Evolutionary conservation across 768 basidiomycete genomes (phyloP).

Genomic region (Infundibulicybe gibba): DNA sequence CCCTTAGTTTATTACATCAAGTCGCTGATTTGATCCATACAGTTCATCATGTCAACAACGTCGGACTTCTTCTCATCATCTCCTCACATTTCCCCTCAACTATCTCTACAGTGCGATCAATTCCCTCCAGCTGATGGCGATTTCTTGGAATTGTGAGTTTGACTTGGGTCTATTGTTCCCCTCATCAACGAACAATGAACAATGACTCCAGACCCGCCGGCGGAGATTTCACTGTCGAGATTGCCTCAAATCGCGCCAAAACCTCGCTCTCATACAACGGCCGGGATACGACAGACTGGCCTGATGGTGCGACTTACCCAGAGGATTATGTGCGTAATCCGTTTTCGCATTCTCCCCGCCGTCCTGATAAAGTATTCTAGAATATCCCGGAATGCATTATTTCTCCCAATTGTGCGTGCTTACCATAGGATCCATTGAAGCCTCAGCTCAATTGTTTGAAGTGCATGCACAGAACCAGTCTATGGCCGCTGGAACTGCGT

Average conservation of each 20-base stretch:
- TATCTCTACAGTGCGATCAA: conserved; percentile 29
- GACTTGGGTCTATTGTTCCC: neutral
- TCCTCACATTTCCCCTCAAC: neutral
- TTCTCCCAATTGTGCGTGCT: conserved; percentile 41
- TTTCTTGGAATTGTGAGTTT: conserved; percentile 40
- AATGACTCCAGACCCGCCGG: conserved; percentile 39
- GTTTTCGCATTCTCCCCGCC: neutral
- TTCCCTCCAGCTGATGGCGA: conserved; percentile 38
- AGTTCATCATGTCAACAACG: conserved; percentile 34
- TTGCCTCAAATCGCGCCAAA: conserved; percentile 44
- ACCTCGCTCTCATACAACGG: conserved; percentile 42
- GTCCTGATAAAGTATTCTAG: conserved; percentile 13
- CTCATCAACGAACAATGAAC: neutral
- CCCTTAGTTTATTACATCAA: neutral
- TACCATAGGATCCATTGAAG: neutral
- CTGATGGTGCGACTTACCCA: conserved; percentile 39
- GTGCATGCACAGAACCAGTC: conserved; percentile 52
- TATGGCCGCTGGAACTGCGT: conserved; percentile 51
- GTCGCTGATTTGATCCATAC: conserved; percentile 2
- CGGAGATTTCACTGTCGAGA: conserved; percentile 41
- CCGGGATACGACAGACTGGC: conserved; percentile 35
- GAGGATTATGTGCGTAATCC: conserved; percentile 38
- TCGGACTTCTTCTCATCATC: conserved; percentile 12
- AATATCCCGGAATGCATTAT: conserved; percentile 39
- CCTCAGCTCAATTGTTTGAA: conserved; percentile 13